Evolutionary conservation across 2,329 filamentous ascomycete species (phyloP).

Genomic region (Stagonosporopsis vannaccii): DNA sequence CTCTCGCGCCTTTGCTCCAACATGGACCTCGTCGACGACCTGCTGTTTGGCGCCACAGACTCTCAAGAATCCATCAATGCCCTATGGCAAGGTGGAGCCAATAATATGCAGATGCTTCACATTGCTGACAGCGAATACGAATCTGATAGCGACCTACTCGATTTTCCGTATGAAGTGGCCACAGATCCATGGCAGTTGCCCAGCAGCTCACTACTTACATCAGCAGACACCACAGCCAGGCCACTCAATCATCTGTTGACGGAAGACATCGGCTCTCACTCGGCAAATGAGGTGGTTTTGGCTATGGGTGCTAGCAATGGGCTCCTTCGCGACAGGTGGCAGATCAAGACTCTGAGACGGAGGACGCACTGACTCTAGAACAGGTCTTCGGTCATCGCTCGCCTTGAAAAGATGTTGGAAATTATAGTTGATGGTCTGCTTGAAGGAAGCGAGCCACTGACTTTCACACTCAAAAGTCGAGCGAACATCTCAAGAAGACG

Average conservation of each 20-base stretch:
- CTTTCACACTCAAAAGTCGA: slow-evolving; percentile 57
- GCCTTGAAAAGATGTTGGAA: slow-evolving; percentile 65
- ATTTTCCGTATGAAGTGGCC: slow-evolving; percentile 7
- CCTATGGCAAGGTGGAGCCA: slow-evolving; percentile 20
- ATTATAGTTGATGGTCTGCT: slow-evolving; percentile 61
- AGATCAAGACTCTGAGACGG: background rate
- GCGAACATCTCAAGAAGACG: slow-evolving; percentile 30
- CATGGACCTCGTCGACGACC: slow-evolving; percentile 41
- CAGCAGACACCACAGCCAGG: background rate
- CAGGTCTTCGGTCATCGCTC: slow-evolving; percentile 55
- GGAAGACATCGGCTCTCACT: background rate
- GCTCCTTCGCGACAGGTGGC: slow-evolving; percentile 25
- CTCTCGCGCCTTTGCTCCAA: background rate
- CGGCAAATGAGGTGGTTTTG: background rate
- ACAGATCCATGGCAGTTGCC: slow-evolving; percentile 16
- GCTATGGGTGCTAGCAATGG: background rate
- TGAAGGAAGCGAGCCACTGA: slow-evolving; percentile 54
- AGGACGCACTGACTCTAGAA: slow-evolving; percentile 11
- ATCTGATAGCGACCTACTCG: slow-evolving; percentile 6
- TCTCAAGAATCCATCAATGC: slow-evolving; percentile 28
- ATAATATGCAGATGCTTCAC: slow-evolving; percentile 39
- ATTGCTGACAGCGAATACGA: background rate
- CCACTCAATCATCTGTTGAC: background rate
- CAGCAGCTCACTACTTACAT: slow-evolving; percentile 7
- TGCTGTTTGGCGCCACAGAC: slow-evolving; percentile 35